Evolutionary conservation across 202 grass and related monocot genomes (phyloP).

Genomic region (Panicum virgatum): DNA sequence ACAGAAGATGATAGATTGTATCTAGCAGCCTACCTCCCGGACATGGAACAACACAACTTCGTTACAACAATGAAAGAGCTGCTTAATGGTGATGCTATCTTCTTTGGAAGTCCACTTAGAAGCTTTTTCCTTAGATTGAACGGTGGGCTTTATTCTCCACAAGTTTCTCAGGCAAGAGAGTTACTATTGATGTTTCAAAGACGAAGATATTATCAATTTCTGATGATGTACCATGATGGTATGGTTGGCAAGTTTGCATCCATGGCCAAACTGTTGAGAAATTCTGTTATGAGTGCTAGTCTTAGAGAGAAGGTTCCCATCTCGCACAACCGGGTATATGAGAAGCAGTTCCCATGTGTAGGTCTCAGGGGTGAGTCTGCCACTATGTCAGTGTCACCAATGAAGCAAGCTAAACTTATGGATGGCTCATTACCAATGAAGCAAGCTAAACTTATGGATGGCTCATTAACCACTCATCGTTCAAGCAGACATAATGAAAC

Average conservation of each 20-base stretch:
- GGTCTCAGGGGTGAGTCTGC: too few relatives aligned
- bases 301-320: conserved; percentile 52
- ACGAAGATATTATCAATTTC: conserved; percentile 60
- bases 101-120: conserved; percentile 65
- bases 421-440: too few relatives aligned
- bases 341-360: conserved; percentile 46
- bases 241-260: conserved; percentile 57
- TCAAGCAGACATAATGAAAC: conserved; percentile 43
- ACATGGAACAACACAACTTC: conserved; percentile 75
- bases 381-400: too few relatives aligned
- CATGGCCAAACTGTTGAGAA: conserved; percentile 47
- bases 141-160: conserved; percentile 71
- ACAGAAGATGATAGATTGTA: conserved; percentile 72
- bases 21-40: conserved; percentile 68
- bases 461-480: conserved; percentile 21
- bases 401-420: too few relatives aligned
- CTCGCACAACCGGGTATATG: conserved; percentile 38
- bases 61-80: conserved; percentile 56
- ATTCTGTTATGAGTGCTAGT: conserved; percentile 27
- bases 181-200: conserved; percentile 51
- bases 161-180: conserved; percentile 67
- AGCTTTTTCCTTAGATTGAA: conserved; percentile 59
- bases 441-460: conserved; percentile 43
- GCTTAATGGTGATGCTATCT: conserved; percentile 60
- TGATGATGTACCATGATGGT: conserved; percentile 68